phyloP scores from a whole-genome alignment of 768 basidiomycete genomes.

The Lactarius tabidus region DNA sequence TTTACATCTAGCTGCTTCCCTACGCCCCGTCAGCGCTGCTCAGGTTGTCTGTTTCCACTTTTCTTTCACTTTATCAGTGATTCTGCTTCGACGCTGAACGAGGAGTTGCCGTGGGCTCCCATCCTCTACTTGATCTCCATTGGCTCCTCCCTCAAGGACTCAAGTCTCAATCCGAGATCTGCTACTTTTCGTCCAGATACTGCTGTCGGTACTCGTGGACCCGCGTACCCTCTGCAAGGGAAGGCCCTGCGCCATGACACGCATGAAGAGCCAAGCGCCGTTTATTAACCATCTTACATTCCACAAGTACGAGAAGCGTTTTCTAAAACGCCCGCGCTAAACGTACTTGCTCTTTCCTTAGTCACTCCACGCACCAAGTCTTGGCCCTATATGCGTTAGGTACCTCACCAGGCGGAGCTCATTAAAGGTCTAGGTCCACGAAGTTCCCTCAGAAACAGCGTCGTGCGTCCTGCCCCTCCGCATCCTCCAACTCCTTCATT shows the following conservation, averaged over 20 bases:
- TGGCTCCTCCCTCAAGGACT: too few species aligned
- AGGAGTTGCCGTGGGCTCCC: too few species aligned
- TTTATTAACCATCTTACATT: slow-evolving; percentile 5
- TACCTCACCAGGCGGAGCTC: slow-evolving; percentile 39
- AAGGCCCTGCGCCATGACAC: slow-evolving; percentile 8
- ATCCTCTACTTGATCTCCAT: slow-evolving; percentile 44
- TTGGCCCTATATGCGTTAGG: slow-evolving; percentile 61
- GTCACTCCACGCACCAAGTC: slow-evolving; percentile 56
- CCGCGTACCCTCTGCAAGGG: too few species aligned
- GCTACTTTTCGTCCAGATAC: too few species aligned
- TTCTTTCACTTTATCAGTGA: slow-evolving; percentile 30
- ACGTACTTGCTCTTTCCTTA: slow-evolving; percentile 23
- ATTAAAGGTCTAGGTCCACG: slow-evolving; percentile 30
- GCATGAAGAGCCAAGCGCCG: not conserved
- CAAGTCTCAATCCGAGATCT: too few species aligned
- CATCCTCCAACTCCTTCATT: not conserved
- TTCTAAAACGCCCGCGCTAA: not conserved
- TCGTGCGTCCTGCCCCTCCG: too few species aligned
- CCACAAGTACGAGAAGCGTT: not conserved
- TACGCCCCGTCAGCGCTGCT: too few species aligned
- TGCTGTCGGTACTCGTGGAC: slow-evolving; percentile 38
- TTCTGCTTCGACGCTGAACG: too few species aligned
- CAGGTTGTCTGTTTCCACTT: too few species aligned
- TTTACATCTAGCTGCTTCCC: too few species aligned
- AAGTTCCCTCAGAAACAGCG: too few species aligned